Evolutionary conservation across 2,329 filamentous ascomycete species (phyloP), one percentile per base, ranked within the genome.

Genomic region (Tothia fuscella): DNA sequence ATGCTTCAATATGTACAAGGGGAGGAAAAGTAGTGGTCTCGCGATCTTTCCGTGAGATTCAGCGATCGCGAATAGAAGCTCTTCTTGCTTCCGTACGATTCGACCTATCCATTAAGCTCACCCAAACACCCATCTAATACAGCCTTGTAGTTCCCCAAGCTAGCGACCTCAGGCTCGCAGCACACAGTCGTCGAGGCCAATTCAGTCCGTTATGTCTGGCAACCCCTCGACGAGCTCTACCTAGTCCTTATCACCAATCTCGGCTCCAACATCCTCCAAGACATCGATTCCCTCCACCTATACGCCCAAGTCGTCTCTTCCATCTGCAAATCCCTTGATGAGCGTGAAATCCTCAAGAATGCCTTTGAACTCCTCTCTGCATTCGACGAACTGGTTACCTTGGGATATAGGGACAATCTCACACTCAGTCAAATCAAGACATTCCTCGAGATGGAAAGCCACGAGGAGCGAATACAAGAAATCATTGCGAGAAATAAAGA

Each of bases 161-260:
- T 96, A 45, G 88, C 91, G 56, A 88, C 95, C 63, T 87, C 84
- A 48, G 84, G 88, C 47, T 95, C 87, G 40, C 91, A 98, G 65
- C 91, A 98, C 65, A 98, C 91, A 21, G 98, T 85, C 5, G 88
- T 96, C 55, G 91, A 98, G 66, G 88, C 96, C 66, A 93, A 98
- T 70, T 96, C 94, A 69, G 91, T 98, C 57, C 89, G 91, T 68
- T 98, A 95, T 60, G 91, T 98, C 45, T 98, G 98, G 71, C 91
- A 98, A 63, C 93, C 91, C 46, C 75, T 98, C 50, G 93, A 98
- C 67, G 93, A 98, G 70, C 80, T 98, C 50, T 98, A 98, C 75
- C 96, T 98, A 78, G 89, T 98, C 51, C 78, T 98, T 57, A 96
- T 98, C 66, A 98, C 93, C 63, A 98, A 98, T 72, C 83, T 87